These are phyloP conservation scores for Dictyostelium firmibasis DNA, from an alignment of 78 protist genomes.

Conservation along the genomic window DNA sequence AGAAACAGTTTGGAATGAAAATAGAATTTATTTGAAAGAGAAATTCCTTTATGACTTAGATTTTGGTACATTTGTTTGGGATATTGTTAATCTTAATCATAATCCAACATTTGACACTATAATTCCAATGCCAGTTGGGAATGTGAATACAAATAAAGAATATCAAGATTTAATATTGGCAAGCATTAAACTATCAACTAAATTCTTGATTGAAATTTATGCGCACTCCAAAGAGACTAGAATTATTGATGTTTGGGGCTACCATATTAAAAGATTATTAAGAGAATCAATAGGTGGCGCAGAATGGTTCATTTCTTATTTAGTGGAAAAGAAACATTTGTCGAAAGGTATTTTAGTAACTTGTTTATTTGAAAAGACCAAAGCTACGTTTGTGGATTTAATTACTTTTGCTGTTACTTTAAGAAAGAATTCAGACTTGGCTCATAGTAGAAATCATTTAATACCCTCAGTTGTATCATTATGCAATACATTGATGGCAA, in stretches of 20 bases:
- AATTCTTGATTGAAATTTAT: conserved; percentile 52
- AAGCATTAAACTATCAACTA: conserved; percentile 46
- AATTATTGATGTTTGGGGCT: conserved; percentile 66
- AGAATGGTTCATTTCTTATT: conserved; percentile 42
- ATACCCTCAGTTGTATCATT: background rate
- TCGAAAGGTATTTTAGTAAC: background rate
- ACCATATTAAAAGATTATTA: conserved; percentile 50
- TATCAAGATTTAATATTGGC: conserved; percentile 26
- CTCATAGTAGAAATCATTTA: background rate
- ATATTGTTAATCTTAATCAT: conserved; percentile 50
- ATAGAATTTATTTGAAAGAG: conserved; percentile 32
- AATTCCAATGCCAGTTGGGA: background rate
- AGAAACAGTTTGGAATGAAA: conserved; percentile 73
- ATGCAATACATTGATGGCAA: conserved; percentile 2
- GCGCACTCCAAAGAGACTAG: conserved; percentile 59
- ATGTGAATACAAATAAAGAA: background rate
- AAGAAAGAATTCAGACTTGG: background rate
- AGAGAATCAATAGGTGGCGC: conserved; percentile 41
- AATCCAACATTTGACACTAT: conserved; percentile 66
- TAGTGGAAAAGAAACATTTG: background rate
- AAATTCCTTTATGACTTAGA: conserved; percentile 56
- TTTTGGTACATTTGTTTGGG: conserved; percentile 69
- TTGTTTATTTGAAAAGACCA: conserved; percentile 64
- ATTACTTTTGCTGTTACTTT: conserved; percentile 28
- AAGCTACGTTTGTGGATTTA: conserved; percentile 28